Base-by-base conservation (phyloP, 805 yeast genomes). In the Wickerhamomyces xylosicus region DNA sequence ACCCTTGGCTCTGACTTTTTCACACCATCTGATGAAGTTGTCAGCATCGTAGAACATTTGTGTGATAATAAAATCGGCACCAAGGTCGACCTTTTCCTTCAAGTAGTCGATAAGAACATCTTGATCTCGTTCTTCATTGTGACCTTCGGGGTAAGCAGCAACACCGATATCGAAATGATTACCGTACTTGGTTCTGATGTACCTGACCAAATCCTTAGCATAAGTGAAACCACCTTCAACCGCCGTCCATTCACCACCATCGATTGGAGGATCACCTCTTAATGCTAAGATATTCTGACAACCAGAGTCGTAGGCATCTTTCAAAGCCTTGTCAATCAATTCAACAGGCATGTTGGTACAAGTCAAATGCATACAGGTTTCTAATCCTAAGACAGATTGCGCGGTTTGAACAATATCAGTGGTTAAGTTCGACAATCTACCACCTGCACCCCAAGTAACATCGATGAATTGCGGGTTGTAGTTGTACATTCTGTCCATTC, bases 381-480 rank as follows among this genome's bases (percentile, higher is more conserved):
- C 97, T 44, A 90, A 66, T 8, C 97, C 97, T 40, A 89, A 67
- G 3, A 86, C 89, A 3, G 89, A 78, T 50, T 89, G 95, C 1
- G 97, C 76, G 3, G 95, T 86, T 49, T 86, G 74, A 5, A 92
- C 94, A 74, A 92, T 80, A 48, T 92, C 97, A 28, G 87, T 82
- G 19, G 98, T 87, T 46, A 87, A 64, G 33, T 77, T 76, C 13
- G 94, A 79, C 37, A 82, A 62, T 36, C 94, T 71, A 5, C 97
- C 97, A 32, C 98, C 98, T 3, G 98, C 98, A 54, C 90, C 90
- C 98, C 98, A 92, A 1, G 98, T 92, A 46, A 92, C 84, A 57
- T 92, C 98, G 42, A 92, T 79, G 60, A 92, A 92, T 47, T 84
- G 77, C 2, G 98, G 98, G 46, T 79, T 79, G 51, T 86, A 68